These are phyloP conservation scores for Suillus ampliporus DNA, from an alignment of 768 basidiomycete genomes.

Conservation along the genomic window DNA sequence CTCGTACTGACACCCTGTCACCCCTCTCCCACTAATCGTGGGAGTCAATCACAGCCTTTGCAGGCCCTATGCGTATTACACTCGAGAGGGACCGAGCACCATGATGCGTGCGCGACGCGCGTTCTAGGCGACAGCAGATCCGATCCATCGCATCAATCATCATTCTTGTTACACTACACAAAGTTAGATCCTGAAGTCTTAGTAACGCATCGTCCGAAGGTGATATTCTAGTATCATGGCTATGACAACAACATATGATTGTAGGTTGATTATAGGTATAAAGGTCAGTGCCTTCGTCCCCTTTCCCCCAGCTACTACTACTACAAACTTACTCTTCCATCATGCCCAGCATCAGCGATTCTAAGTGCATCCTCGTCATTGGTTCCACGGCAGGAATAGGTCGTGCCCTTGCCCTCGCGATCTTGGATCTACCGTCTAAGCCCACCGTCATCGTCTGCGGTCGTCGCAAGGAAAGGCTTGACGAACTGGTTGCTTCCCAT, in stretches of 20 bases:
- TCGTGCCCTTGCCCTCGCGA: conserved; percentile 55
- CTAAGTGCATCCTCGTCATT: conserved; percentile 56
- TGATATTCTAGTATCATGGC: no score
- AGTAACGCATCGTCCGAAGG: no score
- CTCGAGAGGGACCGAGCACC: background rate
- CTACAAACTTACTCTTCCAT: conserved; percentile 3
- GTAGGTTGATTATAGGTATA: conserved; percentile 1
- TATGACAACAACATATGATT: no score
- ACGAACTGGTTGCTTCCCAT: conserved; percentile 45
- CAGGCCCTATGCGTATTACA: no score
- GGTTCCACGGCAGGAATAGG: conserved; percentile 68
- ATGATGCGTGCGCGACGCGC: no score
- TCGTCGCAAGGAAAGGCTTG: conserved; percentile 57
- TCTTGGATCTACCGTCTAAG: conserved; percentile 51
- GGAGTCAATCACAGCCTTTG: no score
- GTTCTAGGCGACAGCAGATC: background rate
- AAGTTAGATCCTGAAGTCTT: background rate
- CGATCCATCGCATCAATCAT: background rate
- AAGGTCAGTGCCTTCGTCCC: background rate
- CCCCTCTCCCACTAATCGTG: no score
- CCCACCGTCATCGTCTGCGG: conserved; percentile 58
- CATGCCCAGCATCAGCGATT: conserved; percentile 47
- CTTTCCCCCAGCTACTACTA: background rate
- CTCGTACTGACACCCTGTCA: no score
- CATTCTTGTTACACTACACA: background rate